Conservation (phyloP, 139 green algal genomes). For the Chlamydomonas applanata region DNA sequence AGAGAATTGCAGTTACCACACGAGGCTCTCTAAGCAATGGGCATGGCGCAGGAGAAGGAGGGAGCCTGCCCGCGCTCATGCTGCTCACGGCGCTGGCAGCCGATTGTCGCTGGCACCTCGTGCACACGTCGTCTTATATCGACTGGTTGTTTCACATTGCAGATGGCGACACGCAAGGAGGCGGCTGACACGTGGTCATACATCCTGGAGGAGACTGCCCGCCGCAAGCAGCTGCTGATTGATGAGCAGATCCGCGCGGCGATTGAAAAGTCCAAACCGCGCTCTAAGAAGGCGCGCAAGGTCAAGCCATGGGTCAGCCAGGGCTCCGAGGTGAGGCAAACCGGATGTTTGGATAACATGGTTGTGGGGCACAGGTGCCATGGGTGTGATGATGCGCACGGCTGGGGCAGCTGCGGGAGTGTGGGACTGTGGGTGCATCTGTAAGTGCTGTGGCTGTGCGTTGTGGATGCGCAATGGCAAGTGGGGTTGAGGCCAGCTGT, state of each 20-base stretch:
- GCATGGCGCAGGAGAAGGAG: neutral
- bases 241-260: conserved; percentile 30
- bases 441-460: too few species aligned
- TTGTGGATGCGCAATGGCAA: too few species aligned
- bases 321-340: conserved; percentile 28
- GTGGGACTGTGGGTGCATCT: too few species aligned
- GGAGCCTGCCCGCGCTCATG: neutral
- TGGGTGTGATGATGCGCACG: too few species aligned
- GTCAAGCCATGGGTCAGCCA: conserved; percentile 41
- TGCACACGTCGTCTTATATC: too few species aligned
- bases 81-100: too few species aligned
- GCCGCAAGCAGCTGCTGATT: conserved; percentile 18
- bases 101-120: too few species aligned
- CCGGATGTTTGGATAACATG: neutral
- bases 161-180: conserved; percentile 11
- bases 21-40: too few species aligned
- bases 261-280: conserved; percentile 37
- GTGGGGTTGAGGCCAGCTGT: too few species aligned
- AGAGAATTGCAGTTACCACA: too few species aligned
- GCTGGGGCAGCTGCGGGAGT: too few species aligned
- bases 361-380: too few species aligned
- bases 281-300: conserved; percentile 27
- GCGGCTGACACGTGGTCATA: conserved; percentile 22
- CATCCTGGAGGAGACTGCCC: conserved; percentile 24
- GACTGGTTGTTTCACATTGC: neutral